Evolutionary conservation across 2,329 filamentous ascomycete species (phyloP).

Genomic region (Pyrenophora seminiperda): DNA sequence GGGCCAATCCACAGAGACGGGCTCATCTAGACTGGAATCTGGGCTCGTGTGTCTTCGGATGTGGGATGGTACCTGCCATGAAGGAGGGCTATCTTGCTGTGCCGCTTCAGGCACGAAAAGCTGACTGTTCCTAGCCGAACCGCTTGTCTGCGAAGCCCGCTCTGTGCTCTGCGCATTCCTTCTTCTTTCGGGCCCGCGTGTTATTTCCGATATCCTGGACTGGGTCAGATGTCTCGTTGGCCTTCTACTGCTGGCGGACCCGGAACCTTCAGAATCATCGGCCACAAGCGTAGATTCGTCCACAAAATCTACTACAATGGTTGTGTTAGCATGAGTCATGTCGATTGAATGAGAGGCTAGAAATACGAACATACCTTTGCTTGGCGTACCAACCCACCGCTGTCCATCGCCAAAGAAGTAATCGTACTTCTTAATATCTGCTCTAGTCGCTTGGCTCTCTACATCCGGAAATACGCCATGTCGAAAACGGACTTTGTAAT

Average conservation of each 20-base stretch:
- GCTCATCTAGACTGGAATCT: constrained; percentile 18
- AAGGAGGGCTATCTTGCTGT: background rate
- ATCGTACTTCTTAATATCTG: constrained; percentile 33
- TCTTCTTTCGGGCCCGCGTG: background rate
- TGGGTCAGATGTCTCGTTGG: constrained; percentile 5
- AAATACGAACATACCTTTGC: constrained; percentile 17
- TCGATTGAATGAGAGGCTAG: background rate
- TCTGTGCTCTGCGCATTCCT: background rate
- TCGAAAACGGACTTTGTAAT: constrained; percentile 28
- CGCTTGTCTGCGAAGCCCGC: background rate
- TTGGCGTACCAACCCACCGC: constrained; percentile 20
- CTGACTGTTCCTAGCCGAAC: background rate
- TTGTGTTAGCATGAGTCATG: background rate
- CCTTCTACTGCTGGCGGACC: background rate
- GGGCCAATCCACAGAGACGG: constrained; percentile 3
- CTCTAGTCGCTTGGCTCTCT: constrained; percentile 22
- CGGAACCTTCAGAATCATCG: constrained; percentile 12
- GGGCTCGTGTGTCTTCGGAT: constrained; percentile 9
- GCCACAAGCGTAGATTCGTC: constrained; percentile 23
- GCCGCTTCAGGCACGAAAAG: background rate
- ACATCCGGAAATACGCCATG: constrained; percentile 25
- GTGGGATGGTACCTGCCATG: constrained; percentile 7
- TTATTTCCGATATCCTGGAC: constrained; percentile 2
- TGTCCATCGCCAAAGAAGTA: constrained; percentile 28
- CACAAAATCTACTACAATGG: constrained; percentile 22